Evolutionary conservation across 2,329 filamentous ascomycete genomes (phyloP).

Genomic region (Xylariaceae sp.): DNA sequence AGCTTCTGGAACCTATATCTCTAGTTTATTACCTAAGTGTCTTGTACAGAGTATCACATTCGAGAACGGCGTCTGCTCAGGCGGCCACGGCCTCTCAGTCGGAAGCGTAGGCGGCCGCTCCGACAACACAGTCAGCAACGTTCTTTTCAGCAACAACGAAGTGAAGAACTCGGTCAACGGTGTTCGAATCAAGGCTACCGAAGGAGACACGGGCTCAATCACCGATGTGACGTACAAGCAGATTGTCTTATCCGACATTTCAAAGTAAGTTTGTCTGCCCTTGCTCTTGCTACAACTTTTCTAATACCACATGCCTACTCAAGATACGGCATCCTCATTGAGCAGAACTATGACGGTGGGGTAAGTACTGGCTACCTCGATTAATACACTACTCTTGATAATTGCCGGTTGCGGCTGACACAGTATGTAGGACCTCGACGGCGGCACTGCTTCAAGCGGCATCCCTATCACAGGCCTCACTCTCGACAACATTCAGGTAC

Average conservation of each 20-base stretch:
- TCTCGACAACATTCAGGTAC: constrained; percentile 19
- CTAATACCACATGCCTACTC: neutral
- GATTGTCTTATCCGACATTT: constrained; percentile 48
- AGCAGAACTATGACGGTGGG: constrained; percentile 54
- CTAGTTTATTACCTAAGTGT: too few relatives aligned
- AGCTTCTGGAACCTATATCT: too few relatives aligned
- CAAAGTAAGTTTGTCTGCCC: constrained; percentile 16
- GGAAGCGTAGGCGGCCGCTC: constrained; percentile 54
- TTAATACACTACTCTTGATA: neutral
- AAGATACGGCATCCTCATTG: constrained; percentile 53
- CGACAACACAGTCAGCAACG: constrained; percentile 50
- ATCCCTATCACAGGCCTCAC: constrained; percentile 44
- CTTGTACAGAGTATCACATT: constrained; percentile 28
- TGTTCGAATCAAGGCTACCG: constrained; percentile 53
- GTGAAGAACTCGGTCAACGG: constrained; percentile 51
- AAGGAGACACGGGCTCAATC: constrained; percentile 48
- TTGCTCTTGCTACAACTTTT: neutral
- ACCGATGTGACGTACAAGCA: constrained; percentile 48
- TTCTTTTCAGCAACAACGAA: constrained; percentile 46
- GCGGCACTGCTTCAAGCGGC: constrained; percentile 40
- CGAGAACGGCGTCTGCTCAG: constrained; percentile 41
- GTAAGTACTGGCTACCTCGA: neutral
- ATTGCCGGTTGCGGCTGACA: neutral
- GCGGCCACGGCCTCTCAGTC: constrained; percentile 56
- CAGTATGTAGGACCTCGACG: constrained; percentile 15